These are phyloP conservation scores for Phycomyces nitens DNA, from an alignment of 192 early-diverging fungal genomes.

Conservation along the genomic window DNA sequence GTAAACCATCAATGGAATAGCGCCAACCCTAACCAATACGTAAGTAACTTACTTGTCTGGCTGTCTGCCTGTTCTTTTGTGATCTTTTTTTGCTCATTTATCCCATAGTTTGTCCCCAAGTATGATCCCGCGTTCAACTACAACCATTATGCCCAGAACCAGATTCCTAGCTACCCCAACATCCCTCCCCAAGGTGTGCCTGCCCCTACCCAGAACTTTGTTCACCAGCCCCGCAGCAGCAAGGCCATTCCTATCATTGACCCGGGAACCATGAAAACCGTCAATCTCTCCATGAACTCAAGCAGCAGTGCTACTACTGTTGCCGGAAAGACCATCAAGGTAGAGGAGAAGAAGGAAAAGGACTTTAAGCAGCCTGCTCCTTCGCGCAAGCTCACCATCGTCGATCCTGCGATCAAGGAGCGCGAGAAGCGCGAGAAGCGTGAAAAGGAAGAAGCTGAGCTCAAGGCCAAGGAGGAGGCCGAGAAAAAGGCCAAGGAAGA, in stretches of 20 bases:
- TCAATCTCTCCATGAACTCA: constrained; percentile 47
- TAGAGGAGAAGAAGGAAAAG: constrained; percentile 22
- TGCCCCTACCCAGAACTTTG: constrained; percentile 25
- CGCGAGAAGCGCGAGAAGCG: constrained; percentile 36
- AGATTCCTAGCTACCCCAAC: neutral
- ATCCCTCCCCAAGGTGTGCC: neutral
- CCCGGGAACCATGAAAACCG: constrained; percentile 66
- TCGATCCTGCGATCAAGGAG: constrained; percentile 45
- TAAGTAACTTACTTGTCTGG: too few relatives aligned
- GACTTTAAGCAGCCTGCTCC: constrained; percentile 26
- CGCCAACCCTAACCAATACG: constrained; percentile 22
- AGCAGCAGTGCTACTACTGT: constrained; percentile 6
- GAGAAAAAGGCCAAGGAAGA: constrained; percentile 27
- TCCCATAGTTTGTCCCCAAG: neutral
- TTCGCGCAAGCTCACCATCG: constrained; percentile 37
- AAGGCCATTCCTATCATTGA: constrained; percentile 73
- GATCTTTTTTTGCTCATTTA: neutral
- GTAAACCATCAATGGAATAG: constrained; percentile 6
- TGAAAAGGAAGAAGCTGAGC: constrained; percentile 44
- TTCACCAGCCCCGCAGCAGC: constrained; percentile 35
- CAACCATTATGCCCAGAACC: constrained; percentile 4
- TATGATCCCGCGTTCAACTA: constrained; percentile 5
- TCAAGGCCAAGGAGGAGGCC: constrained; percentile 28
- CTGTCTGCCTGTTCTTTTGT: neutral
- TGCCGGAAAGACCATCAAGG: constrained; percentile 22